Percentiles rank a stretch among this genome's conserved stretches.
These are phyloP conservation scores for Colletotrichum limetticola DNA, from an alignment of 2,329 filamentous ascomycete genomes.

Conservation along the genomic window DNA sequence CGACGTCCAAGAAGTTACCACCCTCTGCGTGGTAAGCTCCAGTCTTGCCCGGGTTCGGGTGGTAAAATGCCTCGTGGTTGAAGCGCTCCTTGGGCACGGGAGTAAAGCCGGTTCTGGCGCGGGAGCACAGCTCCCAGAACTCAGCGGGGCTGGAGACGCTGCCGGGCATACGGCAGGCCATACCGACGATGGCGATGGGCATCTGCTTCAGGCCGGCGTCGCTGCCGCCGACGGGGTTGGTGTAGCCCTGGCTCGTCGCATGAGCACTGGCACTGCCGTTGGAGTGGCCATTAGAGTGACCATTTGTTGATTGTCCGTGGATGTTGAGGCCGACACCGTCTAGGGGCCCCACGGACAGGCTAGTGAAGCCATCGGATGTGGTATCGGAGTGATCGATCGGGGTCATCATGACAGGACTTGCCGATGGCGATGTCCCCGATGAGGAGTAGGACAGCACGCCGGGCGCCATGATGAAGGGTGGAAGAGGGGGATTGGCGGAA, in stretches of 20 bases:
- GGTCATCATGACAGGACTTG: conserved; percentile 36
- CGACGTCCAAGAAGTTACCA: conserved; percentile 56
- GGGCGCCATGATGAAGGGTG: conserved; percentile 34
- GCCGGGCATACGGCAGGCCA: conserved; percentile 58
- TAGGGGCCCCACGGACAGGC: conserved; percentile 33
- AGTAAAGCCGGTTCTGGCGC: conserved; percentile 52
- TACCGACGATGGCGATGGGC: conserved; percentile 59
- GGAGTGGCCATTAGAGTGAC: conserved; percentile 36
- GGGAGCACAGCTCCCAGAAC: conserved; percentile 56
- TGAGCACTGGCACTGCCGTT: conserved; percentile 28
- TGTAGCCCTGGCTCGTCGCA: conserved; percentile 20
- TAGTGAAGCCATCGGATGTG: conserved; percentile 34
- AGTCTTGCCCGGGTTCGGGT: conserved; percentile 55
- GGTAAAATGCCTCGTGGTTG: conserved; percentile 52
- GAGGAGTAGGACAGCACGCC: conserved; percentile 36
- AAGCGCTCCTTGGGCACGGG: conserved; percentile 59
- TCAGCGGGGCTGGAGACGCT: conserved; percentile 53
- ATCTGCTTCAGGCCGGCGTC: conserved; percentile 41
- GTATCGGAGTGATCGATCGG: conserved; percentile 35
- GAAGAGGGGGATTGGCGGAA: conserved; percentile 23
- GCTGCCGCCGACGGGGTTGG: conserved; percentile 29
- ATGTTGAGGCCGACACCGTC: conserved; percentile 32
- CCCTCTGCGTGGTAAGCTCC: conserved; percentile 43
- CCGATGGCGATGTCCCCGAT: conserved; percentile 35
- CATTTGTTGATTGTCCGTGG: conserved; percentile 28